Evolutionary conservation across 2,329 filamentous ascomycete genomes (phyloP), one percentile per base, ranked within the genome.

Genomic region (Monilinia polystroma): DNA sequence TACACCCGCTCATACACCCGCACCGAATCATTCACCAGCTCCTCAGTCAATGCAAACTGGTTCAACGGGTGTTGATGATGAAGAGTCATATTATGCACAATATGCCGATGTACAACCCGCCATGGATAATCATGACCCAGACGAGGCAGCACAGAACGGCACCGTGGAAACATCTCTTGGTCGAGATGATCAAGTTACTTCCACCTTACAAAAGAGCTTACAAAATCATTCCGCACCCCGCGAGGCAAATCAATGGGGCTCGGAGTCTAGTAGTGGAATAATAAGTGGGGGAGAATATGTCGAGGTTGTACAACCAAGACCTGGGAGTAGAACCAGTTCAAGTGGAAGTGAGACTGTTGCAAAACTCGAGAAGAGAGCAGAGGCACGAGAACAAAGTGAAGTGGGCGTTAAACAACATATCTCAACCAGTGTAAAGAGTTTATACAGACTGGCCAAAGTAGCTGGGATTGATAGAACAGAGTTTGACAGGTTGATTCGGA

Each of bases 81-180:
- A 93, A 69, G 85, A 89, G 57, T 87, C 87, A 54, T 94, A 94
- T 77, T 94, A 87, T 76, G 86, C 89, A 23, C 87, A 89, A 75
- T 94, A 95, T 76, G 88, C 90, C 72, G 82, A 85, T 70, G 90
- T 94, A 11, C 91, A 94, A 75, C 90, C 91, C 2, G 90, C 90
- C 43, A 87, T 94, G 82, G 91, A 94, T 77, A 87, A 86, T 66
- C 87, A 93, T 76, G 90, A 93, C 71, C 90, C 90, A n/a, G 89
- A 92, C 72, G 90, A 92, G 78, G 87, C 79, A 38, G 69, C 77
- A 35, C 75, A 73, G 14, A 77, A 79, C 1, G 77, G 76, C 12
- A 71, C 75, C 12, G 77, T 80, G 54, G 77, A 82, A 64, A 81
- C 81, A 26, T 83, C 81, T 0, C 75, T 85, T 11, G 79, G 79